A percentile compares a stretch with the other conserved stretches of the same genome.
phyloP scores from a whole-genome alignment of 495 filamentous ascomycete genomes.

The Cetradonia linearis region DNA sequence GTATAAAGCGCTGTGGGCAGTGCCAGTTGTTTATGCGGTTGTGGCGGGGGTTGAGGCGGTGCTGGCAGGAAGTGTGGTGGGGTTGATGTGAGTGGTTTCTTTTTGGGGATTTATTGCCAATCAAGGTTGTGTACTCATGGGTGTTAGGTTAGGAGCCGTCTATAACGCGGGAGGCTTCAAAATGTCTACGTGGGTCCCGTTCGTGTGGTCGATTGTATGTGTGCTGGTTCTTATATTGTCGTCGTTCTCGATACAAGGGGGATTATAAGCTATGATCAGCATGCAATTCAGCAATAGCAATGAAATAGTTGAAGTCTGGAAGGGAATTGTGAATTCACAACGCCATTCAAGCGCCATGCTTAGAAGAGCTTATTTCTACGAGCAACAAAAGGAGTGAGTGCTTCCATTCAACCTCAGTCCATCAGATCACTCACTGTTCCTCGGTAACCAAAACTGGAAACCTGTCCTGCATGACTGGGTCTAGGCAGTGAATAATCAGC shows the following conservation, averaged over 20 bases:
- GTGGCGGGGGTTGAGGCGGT: slow-evolving; percentile 73
- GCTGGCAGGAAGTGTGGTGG: slow-evolving; percentile 80
- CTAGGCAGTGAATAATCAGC: neutral
- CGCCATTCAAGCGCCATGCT: neutral
- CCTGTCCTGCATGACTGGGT: neutral
- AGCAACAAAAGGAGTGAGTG: neutral
- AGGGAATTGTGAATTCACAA: neutral
- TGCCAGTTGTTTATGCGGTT: slow-evolving; percentile 64
- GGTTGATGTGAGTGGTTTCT: slow-evolving; percentile 57
- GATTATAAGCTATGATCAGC: slow-evolving; percentile 47
- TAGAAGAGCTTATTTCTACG: neutral
- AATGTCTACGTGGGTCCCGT: slow-evolving; percentile 97
- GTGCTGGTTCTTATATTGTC: slow-evolving; percentile 81
- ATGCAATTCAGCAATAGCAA: neutral
- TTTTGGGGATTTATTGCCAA: neutral
- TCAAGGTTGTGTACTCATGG: slow-evolving; percentile 1
- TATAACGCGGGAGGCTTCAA: slow-evolving; percentile 80
- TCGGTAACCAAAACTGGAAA: neutral
- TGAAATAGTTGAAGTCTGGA: neutral
- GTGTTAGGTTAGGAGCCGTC: slow-evolving; percentile 65
- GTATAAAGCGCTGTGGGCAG: slow-evolving; percentile 46
- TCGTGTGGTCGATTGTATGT: slow-evolving; percentile 88
- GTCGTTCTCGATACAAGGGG: slow-evolving; percentile 93
- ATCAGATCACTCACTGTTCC: neutral
- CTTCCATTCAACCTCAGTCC: neutral